Base-by-base conservation (phyloP, 2,329 filamentous ascomycete species). In the Cylindrodendrum hubeiense region DNA sequence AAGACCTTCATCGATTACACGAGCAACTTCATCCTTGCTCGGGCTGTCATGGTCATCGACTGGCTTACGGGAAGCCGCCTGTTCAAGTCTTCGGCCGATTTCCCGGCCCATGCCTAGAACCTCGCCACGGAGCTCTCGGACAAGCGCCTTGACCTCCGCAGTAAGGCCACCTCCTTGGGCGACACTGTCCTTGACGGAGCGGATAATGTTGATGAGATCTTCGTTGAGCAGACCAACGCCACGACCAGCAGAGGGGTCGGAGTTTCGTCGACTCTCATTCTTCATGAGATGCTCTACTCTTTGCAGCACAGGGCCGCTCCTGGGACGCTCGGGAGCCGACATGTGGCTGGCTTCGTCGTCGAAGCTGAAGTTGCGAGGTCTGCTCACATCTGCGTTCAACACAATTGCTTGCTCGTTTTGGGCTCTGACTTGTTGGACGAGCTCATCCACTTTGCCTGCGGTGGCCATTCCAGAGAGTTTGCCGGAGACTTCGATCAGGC, bases 51-150 rank as follows among this genome's bases (percentile, higher is more conserved):
- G 78, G 41, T 85, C 83, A 39, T 82, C 82, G 26, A 82, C 78
- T 15, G 79, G 75, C 54, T 86, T 81, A 49, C 75, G 78, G 28
- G 81, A 84, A 10, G 89, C 86, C 67, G 94, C 89, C 67, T 96
- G 93, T n/a, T 75, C 73, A 3, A 98, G 86, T 70, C 94, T 92
- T 61, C 93, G 91, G 43, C 92, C 94, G 51, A 98, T 89, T 70
- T 98, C 94, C 61, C 95, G 88, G 4, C 95, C 95, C 95, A 98
- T 98, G 3, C 94, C 95, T 5, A 98, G 85, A 9, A 98, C 94
- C 77, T 98, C 95, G 3, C 94, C 95, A 22, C 95, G 91, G 37
- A 98, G 86, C 75, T 98, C 95, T 24, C 94, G 91, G 9, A 98
- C 93, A 9, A 97, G 86, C 4, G 93, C 91, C 80, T 98, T 98